Evolutionary conservation across 78 protist genomes (phyloP), one percentile per base, ranked within the genome.

Genomic region (Dictyostelium intermedium): DNA sequence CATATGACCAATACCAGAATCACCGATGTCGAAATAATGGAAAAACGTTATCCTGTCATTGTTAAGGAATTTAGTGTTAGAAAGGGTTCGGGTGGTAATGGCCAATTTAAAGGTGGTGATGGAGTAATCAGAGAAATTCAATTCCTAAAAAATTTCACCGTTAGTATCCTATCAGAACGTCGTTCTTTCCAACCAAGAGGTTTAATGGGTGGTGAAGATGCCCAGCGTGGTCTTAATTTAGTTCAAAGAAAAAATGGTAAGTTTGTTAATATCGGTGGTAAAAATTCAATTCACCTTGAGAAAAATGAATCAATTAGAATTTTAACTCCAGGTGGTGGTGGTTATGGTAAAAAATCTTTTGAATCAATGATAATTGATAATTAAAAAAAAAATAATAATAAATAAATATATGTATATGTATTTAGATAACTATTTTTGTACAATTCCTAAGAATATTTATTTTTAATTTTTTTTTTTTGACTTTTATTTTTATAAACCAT

Each of bases 1-100:
- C 99, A 99, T 93, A 99, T 99, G 99, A 99, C 99, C 39, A 99
- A 99, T 92, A 98, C 99, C 25, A 80, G 99, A 37, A 95, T 97
- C 69, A 98, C 99, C 1, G 99, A 99, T 91, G 96, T 97, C 5
- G 99, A 99, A 85, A 92, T 98, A 23, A 94, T 99, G 86, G 99
- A 99, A 89, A 81, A 96, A 61, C 85, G 98, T 14, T 98, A 97
- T 77, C 99, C 99, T 1, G 98, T 98, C 20, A 1, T 97, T 1
- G 92, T 98, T 4, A 37, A 89, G 53, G 77, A 81, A 30, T 98
- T 98, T 41, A 1, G 61, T 30, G 77, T 98, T 4, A 84, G 99
- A 30, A 23, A 1, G n/a, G 96, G 92, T 32, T 91, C 97, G 7
- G 99, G 99, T n/a, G 99, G 99, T 20, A 25, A 18, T 2, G 99